phyloP scores from a whole-genome alignment of 2,329 filamentous ascomycete species.

The Colletotrichum tanaceti region DNA sequence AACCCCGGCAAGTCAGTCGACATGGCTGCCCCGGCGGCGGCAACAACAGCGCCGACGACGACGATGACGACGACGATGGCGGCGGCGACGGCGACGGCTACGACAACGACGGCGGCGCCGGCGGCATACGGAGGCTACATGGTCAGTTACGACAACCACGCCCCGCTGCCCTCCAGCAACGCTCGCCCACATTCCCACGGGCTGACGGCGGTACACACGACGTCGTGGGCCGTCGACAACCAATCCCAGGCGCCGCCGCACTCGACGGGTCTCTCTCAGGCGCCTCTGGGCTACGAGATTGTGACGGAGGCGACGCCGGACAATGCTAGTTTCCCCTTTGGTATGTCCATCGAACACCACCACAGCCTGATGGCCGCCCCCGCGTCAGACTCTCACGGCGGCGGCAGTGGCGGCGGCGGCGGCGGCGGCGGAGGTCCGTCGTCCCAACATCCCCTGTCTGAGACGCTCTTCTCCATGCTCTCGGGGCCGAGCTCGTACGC shows the following conservation, averaged over 20 bases:
- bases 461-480: conserved; percentile 51
- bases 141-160: conserved; percentile 43
- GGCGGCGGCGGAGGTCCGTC: too few relatives aligned
- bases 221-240: conserved; percentile 3
- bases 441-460: conserved; percentile 15
- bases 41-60: too few relatives aligned
- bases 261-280: neutral
- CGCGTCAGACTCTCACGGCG: conserved; percentile 1
- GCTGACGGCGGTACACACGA: conserved; percentile 29
- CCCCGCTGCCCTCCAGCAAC: neutral
- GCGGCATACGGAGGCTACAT: conserved; percentile 46
- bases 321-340: conserved; percentile 66
- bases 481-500: conserved; percentile 66
- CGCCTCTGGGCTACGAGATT: conserved; percentile 55
- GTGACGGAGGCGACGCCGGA: conserved; percentile 63
- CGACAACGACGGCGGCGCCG: too few relatives aligned
- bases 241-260: conserved; percentile 6
- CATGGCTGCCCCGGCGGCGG: too few relatives aligned
- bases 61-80: too few relatives aligned
- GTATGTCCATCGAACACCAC: conserved; percentile 44
- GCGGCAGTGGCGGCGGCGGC: too few relatives aligned
- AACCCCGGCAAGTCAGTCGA: too few relatives aligned
- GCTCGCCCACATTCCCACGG: neutral
- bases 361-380: conserved; percentile 8
- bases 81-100: too few relatives aligned